phyloP scores from a whole-genome alignment of 2,329 filamentous ascomycete species.

The Aspergillus nomiae region DNA sequence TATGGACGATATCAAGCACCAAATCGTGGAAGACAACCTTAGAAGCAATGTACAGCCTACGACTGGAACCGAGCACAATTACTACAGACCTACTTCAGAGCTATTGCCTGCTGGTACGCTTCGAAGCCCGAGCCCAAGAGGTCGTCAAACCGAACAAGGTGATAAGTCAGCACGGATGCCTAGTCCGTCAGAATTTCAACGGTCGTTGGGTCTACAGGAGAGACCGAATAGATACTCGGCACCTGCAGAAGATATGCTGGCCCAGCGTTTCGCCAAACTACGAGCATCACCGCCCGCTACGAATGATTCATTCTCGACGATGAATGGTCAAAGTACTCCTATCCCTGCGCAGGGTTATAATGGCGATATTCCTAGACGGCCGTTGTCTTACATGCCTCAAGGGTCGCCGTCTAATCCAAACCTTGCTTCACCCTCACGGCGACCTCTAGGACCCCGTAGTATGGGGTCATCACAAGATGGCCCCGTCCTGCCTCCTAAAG shows the following conservation, averaged over 20 bases:
- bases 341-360: conserved; percentile 15
- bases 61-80: conserved; percentile 12
- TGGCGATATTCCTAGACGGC: conserved; percentile 26
- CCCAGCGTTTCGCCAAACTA: conserved; percentile 45
- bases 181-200: conserved; percentile 42
- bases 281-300: conserved; percentile 29
- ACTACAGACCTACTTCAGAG: conserved; percentile 13
- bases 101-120: conserved; percentile 13
- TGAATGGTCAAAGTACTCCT: conserved; percentile 15
- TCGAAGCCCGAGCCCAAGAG: conserved; percentile 19
- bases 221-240: conserved; percentile 29
- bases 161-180: conserved; percentile 39
- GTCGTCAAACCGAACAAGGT: conserved; percentile 25
- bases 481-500: conserved; percentile 46
- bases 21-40: conserved; percentile 42
- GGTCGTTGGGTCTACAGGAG: conserved; percentile 22
- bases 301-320: conserved; percentile 12
- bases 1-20: conserved; percentile 44
- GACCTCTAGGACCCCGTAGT: conserved; percentile 44
- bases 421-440: conserved; percentile 28
- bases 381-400: conserved; percentile 25
- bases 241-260: conserved; percentile 38
- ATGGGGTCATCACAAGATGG: conserved; percentile 41
- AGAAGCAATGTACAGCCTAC: conserved; percentile 31
- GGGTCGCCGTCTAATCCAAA: conserved; percentile 20